Base-by-base conservation (phyloP, 352 stramenopile genomes). In the Pythium sukuiense region DNA sequence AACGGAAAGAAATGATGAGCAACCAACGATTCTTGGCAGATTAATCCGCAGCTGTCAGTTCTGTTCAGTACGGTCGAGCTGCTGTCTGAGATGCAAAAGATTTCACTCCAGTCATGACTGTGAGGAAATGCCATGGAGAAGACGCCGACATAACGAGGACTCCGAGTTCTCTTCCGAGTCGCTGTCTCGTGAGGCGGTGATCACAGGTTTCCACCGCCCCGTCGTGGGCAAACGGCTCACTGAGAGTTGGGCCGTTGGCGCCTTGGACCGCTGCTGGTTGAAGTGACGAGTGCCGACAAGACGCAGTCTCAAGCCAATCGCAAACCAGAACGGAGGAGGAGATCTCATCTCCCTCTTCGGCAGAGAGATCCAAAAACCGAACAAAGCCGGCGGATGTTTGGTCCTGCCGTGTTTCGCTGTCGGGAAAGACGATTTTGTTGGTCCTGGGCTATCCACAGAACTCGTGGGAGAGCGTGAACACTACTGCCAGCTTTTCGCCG, bases 211-310 rank as follows among this genome's bases (percentile, higher is more conserved):
- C 4, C 11, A 46, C 20, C 20, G 16, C 39, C 12, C 39, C 16
- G 11, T 7, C 12, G 39, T 46, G 3, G 16, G 16, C 16, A 6
- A 16, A 24, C 39, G 39, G 43, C 16, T 49, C 43, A 20, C 43
- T 49, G 43, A 20, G 43, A 24, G 20, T 24, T 24, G 20, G 20
- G 20, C 20, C 43, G 13, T 24, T 49, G 16, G 43, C 43, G 32
- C 5, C 8, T 35, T 35, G 32, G 32, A 35, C n/a, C 43, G 16
- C 11, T 54, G 20, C 46, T 32, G 46, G 46, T 54, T 54, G 46
- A 54, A 54, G 46, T 54, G 46, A 54, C 46, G 46, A 54, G 46
- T 32, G 46, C 46, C 24, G n/a, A 32, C 46, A 29, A 54, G 46
- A 24, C 46, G 12, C n/a, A 20, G 11, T 6, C 7, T 16, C 11